These are phyloP conservation scores for Starmerella bacillaris DNA, from an alignment of 805 yeast genomes.

Conservation along the genomic window DNA sequence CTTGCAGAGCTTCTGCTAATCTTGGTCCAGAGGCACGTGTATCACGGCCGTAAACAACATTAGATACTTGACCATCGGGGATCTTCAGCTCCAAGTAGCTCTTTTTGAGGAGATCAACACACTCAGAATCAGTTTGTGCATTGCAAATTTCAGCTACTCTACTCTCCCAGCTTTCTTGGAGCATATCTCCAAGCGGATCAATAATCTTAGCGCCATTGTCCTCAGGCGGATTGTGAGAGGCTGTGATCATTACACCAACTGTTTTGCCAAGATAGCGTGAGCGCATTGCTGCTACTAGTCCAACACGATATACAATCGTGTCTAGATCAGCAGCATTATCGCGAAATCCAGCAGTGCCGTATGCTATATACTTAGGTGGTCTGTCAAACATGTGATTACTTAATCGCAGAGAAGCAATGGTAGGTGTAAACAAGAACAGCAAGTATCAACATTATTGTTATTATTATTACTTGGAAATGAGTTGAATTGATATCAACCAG, in stretches of 20 bases:
- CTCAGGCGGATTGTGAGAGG: slow-evolving; percentile 80
- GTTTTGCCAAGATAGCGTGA: slow-evolving; percentile 58
- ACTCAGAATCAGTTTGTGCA: slow-evolving; percentile 30
- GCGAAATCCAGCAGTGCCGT: slow-evolving; percentile 98
- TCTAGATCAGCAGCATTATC: slow-evolving; percentile 52
- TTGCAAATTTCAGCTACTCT: slow-evolving; percentile 71
- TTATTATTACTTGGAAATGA: no score
- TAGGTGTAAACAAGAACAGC: no score
- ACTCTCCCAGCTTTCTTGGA: slow-evolving; percentile 66
- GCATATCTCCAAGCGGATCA: slow-evolving; percentile 85
- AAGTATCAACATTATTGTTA: no score
- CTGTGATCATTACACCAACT: slow-evolving; percentile 93
- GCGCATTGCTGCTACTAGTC: slow-evolving; percentile 64
- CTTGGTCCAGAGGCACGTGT: slow-evolving; percentile 71
- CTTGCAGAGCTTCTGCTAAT: slow-evolving; percentile 39
- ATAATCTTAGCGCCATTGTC: slow-evolving; percentile 90
- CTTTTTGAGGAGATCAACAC: slow-evolving; percentile 26
- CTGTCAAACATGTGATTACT: slow-evolving; percentile 2
- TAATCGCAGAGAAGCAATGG: no score
- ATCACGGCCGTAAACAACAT: slow-evolving; percentile 62
- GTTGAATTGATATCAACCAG: no score
- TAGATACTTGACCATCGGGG: slow-evolving; percentile 28
- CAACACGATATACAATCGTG: slow-evolving; percentile 68
- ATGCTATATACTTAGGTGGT: slow-evolving; percentile 27
- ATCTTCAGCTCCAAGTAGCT: slow-evolving; percentile 30